These are phyloP conservation scores for Lophiostoma macrostomum DNA, from an alignment of 495 filamentous ascomycete genomes.

Conservation along the genomic window DNA sequence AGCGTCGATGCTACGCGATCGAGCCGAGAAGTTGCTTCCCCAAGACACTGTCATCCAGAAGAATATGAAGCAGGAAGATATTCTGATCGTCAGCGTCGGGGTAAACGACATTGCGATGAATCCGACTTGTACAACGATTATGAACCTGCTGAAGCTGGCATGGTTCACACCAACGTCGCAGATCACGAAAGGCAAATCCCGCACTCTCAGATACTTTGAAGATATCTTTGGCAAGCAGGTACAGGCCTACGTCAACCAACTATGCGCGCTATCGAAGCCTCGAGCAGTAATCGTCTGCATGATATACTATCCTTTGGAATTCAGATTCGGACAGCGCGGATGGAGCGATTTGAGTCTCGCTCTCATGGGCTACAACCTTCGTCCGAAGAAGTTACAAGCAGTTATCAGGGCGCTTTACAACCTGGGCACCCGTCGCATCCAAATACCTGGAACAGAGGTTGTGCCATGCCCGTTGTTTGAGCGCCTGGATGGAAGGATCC, in stretches of 20 bases:
- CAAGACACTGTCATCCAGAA: slow-evolving; percentile 41
- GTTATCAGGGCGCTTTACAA: slow-evolving; percentile 38
- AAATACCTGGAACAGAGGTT: slow-evolving; percentile 33
- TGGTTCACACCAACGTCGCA: slow-evolving; percentile 29
- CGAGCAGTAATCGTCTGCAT: slow-evolving; percentile 38
- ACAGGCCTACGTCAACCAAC: slow-evolving; percentile 25
- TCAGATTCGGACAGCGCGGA: slow-evolving; percentile 22
- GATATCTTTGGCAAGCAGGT: slow-evolving; percentile 30
- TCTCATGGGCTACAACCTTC: slow-evolving; percentile 31
- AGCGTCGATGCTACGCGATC: slow-evolving; percentile 32
- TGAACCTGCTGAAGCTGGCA: slow-evolving; percentile 35
- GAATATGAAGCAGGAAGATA: slow-evolving; percentile 30
- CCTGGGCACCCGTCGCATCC: slow-evolving; percentile 30
- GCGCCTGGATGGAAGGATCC: slow-evolving; percentile 34
- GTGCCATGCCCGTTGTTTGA: slow-evolving; percentile 37
- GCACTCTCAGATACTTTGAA: slow-evolving; percentile 33
- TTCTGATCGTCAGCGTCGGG: slow-evolving; percentile 40
- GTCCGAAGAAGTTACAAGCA: slow-evolving; percentile 35
- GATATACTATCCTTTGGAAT: slow-evolving; percentile 41
- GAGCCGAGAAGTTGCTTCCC: slow-evolving; percentile 25
- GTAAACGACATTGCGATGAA: slow-evolving; percentile 39
- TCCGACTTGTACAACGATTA: slow-evolving; percentile 29
- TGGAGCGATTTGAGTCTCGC: slow-evolving; percentile 38
- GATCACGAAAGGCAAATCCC: slow-evolving; percentile 32
- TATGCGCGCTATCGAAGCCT: slow-evolving; percentile 34